phyloP scores from a whole-genome alignment of 2,329 filamentous ascomycete genomes.

The Ceratocystis cubensis region DNA sequence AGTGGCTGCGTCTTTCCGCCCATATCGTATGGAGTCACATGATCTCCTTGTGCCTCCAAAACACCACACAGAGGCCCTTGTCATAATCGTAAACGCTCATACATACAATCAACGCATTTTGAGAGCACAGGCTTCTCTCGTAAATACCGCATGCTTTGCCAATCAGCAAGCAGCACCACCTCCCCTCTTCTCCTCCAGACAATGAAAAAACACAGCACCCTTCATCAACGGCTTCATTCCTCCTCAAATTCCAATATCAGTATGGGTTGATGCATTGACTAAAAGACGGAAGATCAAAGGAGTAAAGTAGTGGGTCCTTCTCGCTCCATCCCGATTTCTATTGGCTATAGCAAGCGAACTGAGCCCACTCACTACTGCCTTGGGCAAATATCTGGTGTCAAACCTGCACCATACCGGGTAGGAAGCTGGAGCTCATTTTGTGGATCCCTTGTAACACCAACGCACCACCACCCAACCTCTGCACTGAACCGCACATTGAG shows the following conservation, averaged over 20 bases:
- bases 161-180: neutral
- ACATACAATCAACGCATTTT: neutral
- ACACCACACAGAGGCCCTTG: too few relatives aligned
- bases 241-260: neutral
- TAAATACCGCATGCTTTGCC: neutral
- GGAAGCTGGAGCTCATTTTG: neutral
- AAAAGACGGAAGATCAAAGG: neutral
- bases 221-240: neutral
- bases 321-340: slow-evolving; percentile 19
- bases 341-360: slow-evolving; percentile 21
- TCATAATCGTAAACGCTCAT: neutral
- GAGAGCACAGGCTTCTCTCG: neutral
- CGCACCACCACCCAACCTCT: neutral
- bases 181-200: neutral
- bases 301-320: neutral
- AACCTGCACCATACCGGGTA: neutral
- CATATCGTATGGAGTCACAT: too few relatives aligned
- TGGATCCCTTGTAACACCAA: neutral
- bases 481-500: neutral
- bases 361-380: slow-evolving; percentile 1
- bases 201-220: neutral
- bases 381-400: neutral
- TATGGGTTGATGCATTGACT: neutral
- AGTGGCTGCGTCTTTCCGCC: too few relatives aligned
- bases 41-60: too few relatives aligned